Conservation (phyloP, 139 green algal genomes). For the Microglena sp. region DNA sequence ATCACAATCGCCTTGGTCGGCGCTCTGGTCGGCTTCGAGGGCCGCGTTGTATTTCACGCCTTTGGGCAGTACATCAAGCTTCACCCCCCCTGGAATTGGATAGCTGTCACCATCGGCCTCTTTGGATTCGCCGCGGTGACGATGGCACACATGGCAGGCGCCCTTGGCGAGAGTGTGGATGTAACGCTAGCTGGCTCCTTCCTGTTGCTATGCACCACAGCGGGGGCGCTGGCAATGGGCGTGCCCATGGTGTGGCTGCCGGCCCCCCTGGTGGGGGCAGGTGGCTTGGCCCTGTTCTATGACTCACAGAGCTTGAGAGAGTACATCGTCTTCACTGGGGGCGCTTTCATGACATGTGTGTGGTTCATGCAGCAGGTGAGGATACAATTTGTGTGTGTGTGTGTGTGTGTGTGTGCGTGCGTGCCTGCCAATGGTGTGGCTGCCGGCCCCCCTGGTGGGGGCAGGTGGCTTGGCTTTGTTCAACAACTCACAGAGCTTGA, state of each 20-base stretch:
- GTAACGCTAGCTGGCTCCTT: constrained; percentile 32
- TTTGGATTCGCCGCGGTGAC: constrained; percentile 48
- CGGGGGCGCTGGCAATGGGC: constrained; percentile 51
- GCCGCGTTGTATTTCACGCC: constrained; percentile 77
- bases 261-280: constrained; percentile 56
- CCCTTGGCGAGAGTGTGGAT: constrained; percentile 32
- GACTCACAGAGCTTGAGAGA: constrained; percentile 53
- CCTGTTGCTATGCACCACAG: constrained; percentile 46
- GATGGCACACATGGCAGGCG: constrained; percentile 44
- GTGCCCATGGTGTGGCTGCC: constrained; percentile 69
- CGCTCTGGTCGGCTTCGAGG: constrained; percentile 67
- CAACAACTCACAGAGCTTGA: constrained; percentile 51
- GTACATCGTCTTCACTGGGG: constrained; percentile 71
- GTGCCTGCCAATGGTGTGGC: constrained; percentile 7
- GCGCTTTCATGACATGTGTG: constrained; percentile 31
- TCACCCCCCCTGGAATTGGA: constrained; percentile 75
- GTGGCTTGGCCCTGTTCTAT: constrained; percentile 79
- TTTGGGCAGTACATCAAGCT: constrained; percentile 90
- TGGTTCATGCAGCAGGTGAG: constrained; percentile 26
- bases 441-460: constrained; percentile 71
- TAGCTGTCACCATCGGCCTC: constrained; percentile 69
- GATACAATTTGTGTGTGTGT: neutral
- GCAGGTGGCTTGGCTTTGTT: constrained; percentile 68
- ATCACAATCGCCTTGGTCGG: constrained; percentile 22
- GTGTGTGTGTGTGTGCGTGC: neutral